Evolutionary conservation across 306 rosid species (phyloP).

Genomic region (Dicorynia guianensis): DNA sequence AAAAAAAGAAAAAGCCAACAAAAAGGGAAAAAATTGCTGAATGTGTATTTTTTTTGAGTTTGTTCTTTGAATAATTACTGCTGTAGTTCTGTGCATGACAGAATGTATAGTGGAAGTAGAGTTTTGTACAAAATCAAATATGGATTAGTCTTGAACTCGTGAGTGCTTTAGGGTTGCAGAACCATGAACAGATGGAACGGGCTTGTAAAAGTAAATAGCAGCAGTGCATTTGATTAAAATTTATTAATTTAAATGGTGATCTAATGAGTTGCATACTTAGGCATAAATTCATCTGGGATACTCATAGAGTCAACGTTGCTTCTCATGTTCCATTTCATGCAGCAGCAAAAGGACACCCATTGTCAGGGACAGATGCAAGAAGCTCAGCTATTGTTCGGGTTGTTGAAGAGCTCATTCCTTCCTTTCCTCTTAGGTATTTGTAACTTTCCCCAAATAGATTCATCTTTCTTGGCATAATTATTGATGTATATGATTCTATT

Average conservation of each 20-base stretch:
- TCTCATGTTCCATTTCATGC: constrained; percentile 24
- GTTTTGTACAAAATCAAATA: neutral
- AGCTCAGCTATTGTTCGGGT: constrained; percentile 47
- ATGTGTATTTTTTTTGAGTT: too few species aligned
- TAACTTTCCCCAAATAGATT: constrained; percentile 12
- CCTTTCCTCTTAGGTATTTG: constrained; percentile 68
- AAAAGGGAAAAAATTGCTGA: too few species aligned
- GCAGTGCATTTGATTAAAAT: neutral
- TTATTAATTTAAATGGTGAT: neutral
- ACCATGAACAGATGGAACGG: neutral
- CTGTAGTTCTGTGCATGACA: neutral
- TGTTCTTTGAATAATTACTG: too few species aligned
- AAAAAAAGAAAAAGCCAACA: neutral
- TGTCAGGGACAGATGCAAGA: constrained; percentile 34
- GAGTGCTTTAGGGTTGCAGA: neutral
- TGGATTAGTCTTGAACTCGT: neutral
- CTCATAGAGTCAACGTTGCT: constrained; percentile 18
- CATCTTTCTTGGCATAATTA: neutral
- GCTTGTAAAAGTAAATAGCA: too few species aligned
- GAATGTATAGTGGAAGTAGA: neutral
- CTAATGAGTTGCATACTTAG: neutral
- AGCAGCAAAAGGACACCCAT: constrained; percentile 44
- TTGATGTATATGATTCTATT: constrained; percentile 17
- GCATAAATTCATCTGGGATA: neutral
- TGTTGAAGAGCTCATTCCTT: constrained; percentile 57